Conservation (phyloP, 495 filamentous ascomycete genomes). For the Penicillium malachiteum region DNA sequence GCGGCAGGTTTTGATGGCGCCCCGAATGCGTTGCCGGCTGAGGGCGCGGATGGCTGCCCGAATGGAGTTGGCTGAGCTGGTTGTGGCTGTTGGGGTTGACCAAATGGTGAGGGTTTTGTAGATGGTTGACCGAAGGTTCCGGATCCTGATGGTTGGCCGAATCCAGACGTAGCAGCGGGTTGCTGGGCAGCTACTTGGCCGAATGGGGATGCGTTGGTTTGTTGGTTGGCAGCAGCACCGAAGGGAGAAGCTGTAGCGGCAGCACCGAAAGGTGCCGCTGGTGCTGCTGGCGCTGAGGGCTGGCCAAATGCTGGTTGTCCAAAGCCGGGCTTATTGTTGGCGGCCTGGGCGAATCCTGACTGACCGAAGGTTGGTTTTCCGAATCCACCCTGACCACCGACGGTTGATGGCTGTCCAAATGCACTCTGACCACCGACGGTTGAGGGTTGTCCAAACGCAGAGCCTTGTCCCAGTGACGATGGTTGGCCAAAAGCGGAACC, state of each 20-base stretch:
- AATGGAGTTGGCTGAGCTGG: conserved; percentile 25
- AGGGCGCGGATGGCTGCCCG: conserved; percentile 34
- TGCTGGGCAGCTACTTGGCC: conserved; percentile 9
- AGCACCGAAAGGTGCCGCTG: conserved; percentile 8
- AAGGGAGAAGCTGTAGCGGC: conserved; percentile 8
- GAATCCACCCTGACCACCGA: conserved; percentile 35
- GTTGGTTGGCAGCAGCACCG: not conserved
- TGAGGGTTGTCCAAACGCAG: conserved; percentile 29
- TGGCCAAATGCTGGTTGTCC: conserved; percentile 38
- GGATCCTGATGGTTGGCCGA: conserved; percentile 20
- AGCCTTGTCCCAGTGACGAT: conserved; percentile 14
- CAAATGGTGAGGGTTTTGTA: conserved; percentile 19
- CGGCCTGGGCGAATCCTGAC: conserved; percentile 30
- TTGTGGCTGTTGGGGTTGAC: conserved; percentile 16
- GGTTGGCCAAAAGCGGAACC: conserved; percentile 37
- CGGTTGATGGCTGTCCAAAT: conserved; percentile 37
- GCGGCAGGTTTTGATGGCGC: conserved; percentile 21
- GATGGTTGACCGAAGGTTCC: conserved; percentile 23
- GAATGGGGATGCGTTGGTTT: conserved; percentile 19
- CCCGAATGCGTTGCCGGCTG: conserved; percentile 9
- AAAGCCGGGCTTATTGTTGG: conserved; percentile 23
- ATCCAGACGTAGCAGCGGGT: conserved; percentile 13
- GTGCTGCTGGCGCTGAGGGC: conserved; percentile 22
- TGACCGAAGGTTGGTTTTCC: conserved; percentile 25
- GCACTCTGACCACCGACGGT: too few species aligned